Evolutionary conservation across 768 basidiomycete genomes (phyloP), one percentile per base, ranked within the genome.

Genomic region (Tricholoma bakamatsutake): DNA sequence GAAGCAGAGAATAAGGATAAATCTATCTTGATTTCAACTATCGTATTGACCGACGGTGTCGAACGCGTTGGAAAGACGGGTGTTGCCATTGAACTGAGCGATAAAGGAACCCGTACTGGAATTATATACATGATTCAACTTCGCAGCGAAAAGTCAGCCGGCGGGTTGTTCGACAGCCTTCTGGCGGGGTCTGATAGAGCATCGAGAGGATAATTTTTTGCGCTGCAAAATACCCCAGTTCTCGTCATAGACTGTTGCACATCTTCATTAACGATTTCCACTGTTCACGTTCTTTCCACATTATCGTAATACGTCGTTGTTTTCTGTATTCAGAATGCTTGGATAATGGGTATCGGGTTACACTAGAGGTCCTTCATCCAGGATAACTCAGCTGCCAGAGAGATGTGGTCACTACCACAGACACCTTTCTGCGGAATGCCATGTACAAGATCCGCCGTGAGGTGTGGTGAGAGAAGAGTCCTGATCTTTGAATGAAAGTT

Each of bases 11-110:
- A 79, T 63, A 88, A 82, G 66, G 80, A 84, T 54, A 87, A 85
- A 62, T 77, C 84, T 4, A 76, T 93, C 61, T 70, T 98, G 40
- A 94, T 99, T 59, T 96, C 93, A 40, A 98, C 97, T 5, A 97
- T 98, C 59, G 91, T 99, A 30, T 76, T 98, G 51, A 92, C 87
- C 4, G 95, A 98, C 68, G 97, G 95, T 7, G 96, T 98, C 27
- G 97, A 99, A 72, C 80, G 96, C 46, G 96, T 99, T n/a, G 97
- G 92, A 18, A 98, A 96, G 74, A 98, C 96, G 2, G 97, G 97
- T 12, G 88, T 99, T 39, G 97, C 97, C 45, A 87, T 99, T 59
- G 96, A 98, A 71, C 73, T 99, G 51, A 94, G 91, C 69, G 91
- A 95, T 74, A 79, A 85, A 55, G 97, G 97, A n/a, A 70, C 82